These are phyloP conservation scores for Candida lessepsii DNA, from an alignment of 805 yeast genomes.

Conservation along the genomic window DNA sequence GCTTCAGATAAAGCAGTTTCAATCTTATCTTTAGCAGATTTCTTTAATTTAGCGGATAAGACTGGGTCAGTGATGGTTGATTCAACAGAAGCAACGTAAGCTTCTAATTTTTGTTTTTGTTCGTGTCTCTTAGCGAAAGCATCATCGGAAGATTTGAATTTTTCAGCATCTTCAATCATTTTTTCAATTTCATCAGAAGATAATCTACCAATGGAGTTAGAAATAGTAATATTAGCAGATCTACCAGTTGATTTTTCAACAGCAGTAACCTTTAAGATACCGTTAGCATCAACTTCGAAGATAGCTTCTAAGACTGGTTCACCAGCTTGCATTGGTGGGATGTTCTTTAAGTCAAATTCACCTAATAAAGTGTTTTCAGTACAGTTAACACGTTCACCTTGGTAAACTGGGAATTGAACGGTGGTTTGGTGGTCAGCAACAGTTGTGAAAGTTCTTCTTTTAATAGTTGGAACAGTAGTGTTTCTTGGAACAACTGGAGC, in stretches of 20 bases:
- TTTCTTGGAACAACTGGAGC: constrained; percentile 53
- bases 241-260: constrained; percentile 50
- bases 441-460: constrained; percentile 52
- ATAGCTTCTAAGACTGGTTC: constrained; percentile 51
- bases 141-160: constrained; percentile 94
- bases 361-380: constrained; percentile 50
- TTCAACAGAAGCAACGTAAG: constrained; percentile 95
- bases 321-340: constrained; percentile 51
- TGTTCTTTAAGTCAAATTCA: constrained; percentile 51
- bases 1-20: constrained; percentile 98
- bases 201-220: constrained; percentile 51
- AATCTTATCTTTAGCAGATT: constrained; percentile 94
- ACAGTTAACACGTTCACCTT: constrained; percentile 53
- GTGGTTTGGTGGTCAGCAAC: constrained; percentile 52
- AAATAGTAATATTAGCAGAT: constrained; percentile 50
- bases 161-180: constrained; percentile 49
- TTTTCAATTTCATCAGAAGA: constrained; percentile 49
- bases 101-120: constrained; percentile 98
- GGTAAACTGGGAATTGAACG: constrained; percentile 52
- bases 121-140: constrained; percentile 99
- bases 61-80: constrained; percentile 97
- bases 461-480: constrained; percentile 51
- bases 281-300: constrained; percentile 51
- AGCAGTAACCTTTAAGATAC: constrained; percentile 51
- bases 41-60: constrained; percentile 95